Percentiles rank a stretch among this genome's conserved stretches.
Conservation (phyloP, 352 stramenopile genomes). For the Pythium oligandrum region DNA sequence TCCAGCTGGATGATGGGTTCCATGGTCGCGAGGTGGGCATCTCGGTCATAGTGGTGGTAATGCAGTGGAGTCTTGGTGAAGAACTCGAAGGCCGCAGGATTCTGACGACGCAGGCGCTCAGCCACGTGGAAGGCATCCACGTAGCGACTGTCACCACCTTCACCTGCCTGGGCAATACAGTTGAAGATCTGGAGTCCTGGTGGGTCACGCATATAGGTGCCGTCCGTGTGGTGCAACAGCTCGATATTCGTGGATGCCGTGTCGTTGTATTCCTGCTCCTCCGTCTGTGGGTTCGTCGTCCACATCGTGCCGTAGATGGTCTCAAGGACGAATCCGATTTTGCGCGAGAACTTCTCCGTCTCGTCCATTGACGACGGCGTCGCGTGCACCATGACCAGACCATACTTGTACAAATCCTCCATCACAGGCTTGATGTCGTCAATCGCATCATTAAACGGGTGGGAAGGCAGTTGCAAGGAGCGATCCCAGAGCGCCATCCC, state of each 20-base stretch:
- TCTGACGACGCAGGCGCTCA: constrained; percentile 49
- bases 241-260: constrained; percentile 84
- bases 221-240: constrained; percentile 83
- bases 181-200: constrained; percentile 90
- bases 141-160: constrained; percentile 74
- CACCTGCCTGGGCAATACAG: constrained; percentile 68
- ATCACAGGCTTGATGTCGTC: constrained; percentile 62
- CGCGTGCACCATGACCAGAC: constrained; percentile 53
- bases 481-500: constrained; percentile 52
- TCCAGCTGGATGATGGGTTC: constrained; percentile 77
- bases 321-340: constrained; percentile 80
- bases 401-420: constrained; percentile 65
- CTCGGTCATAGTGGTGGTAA: constrained; percentile 75
- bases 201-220: constrained; percentile 83
- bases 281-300: constrained; percentile 74
- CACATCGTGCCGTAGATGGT: constrained; percentile 90
- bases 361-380: constrained; percentile 74
- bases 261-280: constrained; percentile 80
- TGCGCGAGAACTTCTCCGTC: constrained; percentile 73
- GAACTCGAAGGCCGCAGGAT: constrained; percentile 66
- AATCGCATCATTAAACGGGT: constrained; percentile 40
- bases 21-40: constrained; percentile 73
- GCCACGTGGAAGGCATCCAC: constrained; percentile 77
- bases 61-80: constrained; percentile 63
- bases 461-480: constrained; percentile 37